phyloP scores from a whole-genome alignment of 805 yeast genomes.

The Ogataea degrootiae region DNA sequence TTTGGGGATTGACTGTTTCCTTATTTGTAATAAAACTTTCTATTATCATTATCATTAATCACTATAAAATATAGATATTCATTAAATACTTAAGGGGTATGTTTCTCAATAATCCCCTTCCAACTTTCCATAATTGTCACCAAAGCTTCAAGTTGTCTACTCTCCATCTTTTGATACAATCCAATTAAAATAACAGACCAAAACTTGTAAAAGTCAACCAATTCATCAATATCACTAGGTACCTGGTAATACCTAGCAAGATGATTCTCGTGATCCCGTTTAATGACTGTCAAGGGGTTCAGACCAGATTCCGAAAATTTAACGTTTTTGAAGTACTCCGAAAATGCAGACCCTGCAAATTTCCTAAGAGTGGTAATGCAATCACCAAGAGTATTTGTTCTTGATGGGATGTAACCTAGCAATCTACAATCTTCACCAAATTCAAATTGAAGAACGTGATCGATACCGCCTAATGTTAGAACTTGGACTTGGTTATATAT shows the following conservation, averaged over 20 bases:
- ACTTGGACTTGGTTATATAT: slow-evolving; percentile 39
- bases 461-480: slow-evolving; percentile 42
- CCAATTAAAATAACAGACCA: slow-evolving; percentile 46
- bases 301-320: neutral
- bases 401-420: slow-evolving; percentile 41
- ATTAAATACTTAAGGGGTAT: too few relatives aligned
- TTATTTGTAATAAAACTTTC: too few relatives aligned
- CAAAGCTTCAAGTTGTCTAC: slow-evolving; percentile 30
- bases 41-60: too few relatives aligned
- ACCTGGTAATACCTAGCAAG: slow-evolving; percentile 8
- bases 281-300: slow-evolving; percentile 16
- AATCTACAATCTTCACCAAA: slow-evolving; percentile 56
- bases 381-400: slow-evolving; percentile 34
- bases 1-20: too few relatives aligned
- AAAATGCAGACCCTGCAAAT: slow-evolving; percentile 56
- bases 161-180: slow-evolving; percentile 36
- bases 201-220: slow-evolving; percentile 40
- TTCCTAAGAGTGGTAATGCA: slow-evolving; percentile 39
- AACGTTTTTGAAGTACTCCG: slow-evolving; percentile 36
- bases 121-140: slow-evolving; percentile 14
- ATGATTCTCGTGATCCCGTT: slow-evolving; percentile 12
- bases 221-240: slow-evolving; percentile 29
- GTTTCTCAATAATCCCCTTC: slow-evolving; percentile 5
- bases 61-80: too few relatives aligned
- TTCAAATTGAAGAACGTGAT: slow-evolving; percentile 44